Percentiles rank a stretch among this genome's conserved stretches.
These are phyloP conservation scores for Pisolithus tinctorius DNA, from an alignment of 768 basidiomycete species.

Conservation along the genomic window DNA sequence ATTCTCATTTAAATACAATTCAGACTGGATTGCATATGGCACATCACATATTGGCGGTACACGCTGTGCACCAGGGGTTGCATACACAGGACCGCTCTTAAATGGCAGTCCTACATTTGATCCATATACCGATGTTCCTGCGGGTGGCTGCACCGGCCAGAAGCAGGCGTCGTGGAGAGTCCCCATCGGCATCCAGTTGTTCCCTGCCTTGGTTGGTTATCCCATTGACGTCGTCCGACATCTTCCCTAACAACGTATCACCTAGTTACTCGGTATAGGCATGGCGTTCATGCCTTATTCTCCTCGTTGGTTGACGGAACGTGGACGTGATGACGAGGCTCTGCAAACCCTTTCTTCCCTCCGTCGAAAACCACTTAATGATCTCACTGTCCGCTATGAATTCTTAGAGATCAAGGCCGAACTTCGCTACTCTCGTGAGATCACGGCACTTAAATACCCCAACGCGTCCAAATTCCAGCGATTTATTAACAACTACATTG, in stretches of 20 bases:
- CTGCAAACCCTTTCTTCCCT: slow-evolving; percentile 27
- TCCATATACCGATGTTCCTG: slow-evolving; percentile 23
- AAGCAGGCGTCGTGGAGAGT: slow-evolving; percentile 28
- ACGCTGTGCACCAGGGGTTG: slow-evolving; percentile 20
- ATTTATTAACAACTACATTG: slow-evolving; percentile 18
- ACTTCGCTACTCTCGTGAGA: slow-evolving; percentile 21
- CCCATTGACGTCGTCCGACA: slow-evolving; percentile 2
- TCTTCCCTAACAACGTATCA: not conserved
- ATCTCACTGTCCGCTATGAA: slow-evolving; percentile 31
- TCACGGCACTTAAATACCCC: slow-evolving; percentile 12
- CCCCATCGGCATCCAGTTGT: slow-evolving; percentile 31
- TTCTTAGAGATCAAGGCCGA: slow-evolving; percentile 36
- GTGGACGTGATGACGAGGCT: slow-evolving; percentile 32
- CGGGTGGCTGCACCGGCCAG: slow-evolving; percentile 26
- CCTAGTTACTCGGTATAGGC: slow-evolving; percentile 24
- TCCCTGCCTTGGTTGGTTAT: slow-evolving; percentile 30
- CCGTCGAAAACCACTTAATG: slow-evolving; percentile 26
- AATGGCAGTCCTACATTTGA: slow-evolving; percentile 26
- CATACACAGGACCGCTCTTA: slow-evolving; percentile 25
- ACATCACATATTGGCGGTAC: slow-evolving; percentile 30
- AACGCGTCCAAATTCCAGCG: slow-evolving; percentile 14
- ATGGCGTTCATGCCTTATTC: slow-evolving; percentile 35
- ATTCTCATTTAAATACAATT: not conserved
- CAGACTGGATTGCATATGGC: slow-evolving; percentile 28
- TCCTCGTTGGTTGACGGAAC: slow-evolving; percentile 36